Evolutionary conservation across 768 basidiomycete genomes (phyloP).

Genomic region (Mycena rebaudengoi): DNA sequence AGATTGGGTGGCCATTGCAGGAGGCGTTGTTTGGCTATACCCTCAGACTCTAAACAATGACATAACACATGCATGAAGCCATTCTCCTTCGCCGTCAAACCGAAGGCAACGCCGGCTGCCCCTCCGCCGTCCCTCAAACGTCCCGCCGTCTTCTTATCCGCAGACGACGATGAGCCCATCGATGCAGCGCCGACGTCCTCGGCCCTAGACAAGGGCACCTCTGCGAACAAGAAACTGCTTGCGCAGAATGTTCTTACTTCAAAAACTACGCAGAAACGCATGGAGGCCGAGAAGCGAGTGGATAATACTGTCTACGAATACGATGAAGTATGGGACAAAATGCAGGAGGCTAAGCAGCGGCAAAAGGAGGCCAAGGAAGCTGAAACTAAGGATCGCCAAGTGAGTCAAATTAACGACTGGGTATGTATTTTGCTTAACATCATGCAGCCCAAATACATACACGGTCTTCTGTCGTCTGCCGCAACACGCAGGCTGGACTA

Average conservation of each 20-base stretch:
- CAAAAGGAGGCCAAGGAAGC: conserved; percentile 82
- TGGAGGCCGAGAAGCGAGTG: conserved; percentile 81
- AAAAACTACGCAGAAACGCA: conserved; percentile 71
- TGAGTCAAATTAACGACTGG: conserved; percentile 40
- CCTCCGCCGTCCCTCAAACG: conserved; percentile 58
- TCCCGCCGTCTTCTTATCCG: conserved; percentile 68
- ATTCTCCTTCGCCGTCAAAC: conserved; percentile 83
- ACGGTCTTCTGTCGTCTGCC: conserved; percentile 78
- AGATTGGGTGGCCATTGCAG: no score
- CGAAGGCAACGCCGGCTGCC: conserved; percentile 59
- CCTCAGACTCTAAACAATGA: neutral
- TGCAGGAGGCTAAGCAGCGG: conserved; percentile 84
- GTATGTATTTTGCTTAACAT: neutral
- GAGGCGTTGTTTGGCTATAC: no score
- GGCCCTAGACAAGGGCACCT: conserved; percentile 43
- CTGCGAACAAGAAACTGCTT: conserved; percentile 62
- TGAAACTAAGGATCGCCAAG: conserved; percentile 83
- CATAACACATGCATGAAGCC: no score
- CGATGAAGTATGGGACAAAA: conserved; percentile 95
- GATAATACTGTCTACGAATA: conserved; percentile 92
- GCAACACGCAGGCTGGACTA: conserved; percentile 90
- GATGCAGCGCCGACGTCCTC: conserved; percentile 57
- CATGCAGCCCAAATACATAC: conserved; percentile 91
- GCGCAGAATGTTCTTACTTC: conserved; percentile 70
- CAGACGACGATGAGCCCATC: conserved; percentile 68